Percentiles rank a stretch among this genome's conserved stretches.
These are phyloP conservation scores for Sclerotinia glacialis DNA, from an alignment of 2,329 filamentous ascomycete species.

Conservation along the genomic window DNA sequence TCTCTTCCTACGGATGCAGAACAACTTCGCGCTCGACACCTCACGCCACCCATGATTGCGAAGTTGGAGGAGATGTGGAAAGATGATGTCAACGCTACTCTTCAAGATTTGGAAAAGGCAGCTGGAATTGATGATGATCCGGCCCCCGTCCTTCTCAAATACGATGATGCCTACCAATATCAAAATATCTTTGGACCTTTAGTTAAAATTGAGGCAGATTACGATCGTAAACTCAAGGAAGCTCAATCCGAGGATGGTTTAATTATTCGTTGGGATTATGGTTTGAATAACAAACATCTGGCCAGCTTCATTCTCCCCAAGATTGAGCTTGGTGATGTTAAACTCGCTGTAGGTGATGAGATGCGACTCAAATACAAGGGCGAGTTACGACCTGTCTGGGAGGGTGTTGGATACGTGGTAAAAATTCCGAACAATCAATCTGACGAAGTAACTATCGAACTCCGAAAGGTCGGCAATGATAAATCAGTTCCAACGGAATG, in stretches of 20 bases:
- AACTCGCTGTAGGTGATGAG: conserved; percentile 94
- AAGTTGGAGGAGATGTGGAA: conserved; percentile 99
- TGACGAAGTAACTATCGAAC: conserved; percentile 91
- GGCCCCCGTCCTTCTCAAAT: conserved; percentile 84
- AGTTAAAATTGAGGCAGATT: conserved; percentile 98
- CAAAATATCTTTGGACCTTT: conserved; percentile 98
- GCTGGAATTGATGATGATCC: conserved; percentile 93
- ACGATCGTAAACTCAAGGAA: conserved; percentile 98
- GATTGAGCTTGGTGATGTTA: conserved; percentile 95
- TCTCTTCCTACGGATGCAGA: conserved; percentile 86
- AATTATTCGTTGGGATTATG: conserved; percentile 89
- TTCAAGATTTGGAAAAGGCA: conserved; percentile 87
- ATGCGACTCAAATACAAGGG: conserved; percentile 98
- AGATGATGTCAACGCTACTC: conserved; percentile 82
- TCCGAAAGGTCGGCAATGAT: conserved; percentile 91
- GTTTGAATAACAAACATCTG: conserved; percentile 94
- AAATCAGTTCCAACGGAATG: conserved; percentile 95
- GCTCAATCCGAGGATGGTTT: conserved; percentile 96
- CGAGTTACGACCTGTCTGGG: conserved; percentile 87
- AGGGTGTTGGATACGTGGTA: conserved; percentile 97
- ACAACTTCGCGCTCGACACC: conserved; percentile 88
- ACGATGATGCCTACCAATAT: conserved; percentile 97
- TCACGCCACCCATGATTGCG: conserved; percentile 91
- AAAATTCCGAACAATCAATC: conserved; percentile 99
- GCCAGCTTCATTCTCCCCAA: conserved; percentile 96